Conservation (phyloP, 2,329 filamentous ascomycete genomes). For the Rosellinia necatrix region DNA sequence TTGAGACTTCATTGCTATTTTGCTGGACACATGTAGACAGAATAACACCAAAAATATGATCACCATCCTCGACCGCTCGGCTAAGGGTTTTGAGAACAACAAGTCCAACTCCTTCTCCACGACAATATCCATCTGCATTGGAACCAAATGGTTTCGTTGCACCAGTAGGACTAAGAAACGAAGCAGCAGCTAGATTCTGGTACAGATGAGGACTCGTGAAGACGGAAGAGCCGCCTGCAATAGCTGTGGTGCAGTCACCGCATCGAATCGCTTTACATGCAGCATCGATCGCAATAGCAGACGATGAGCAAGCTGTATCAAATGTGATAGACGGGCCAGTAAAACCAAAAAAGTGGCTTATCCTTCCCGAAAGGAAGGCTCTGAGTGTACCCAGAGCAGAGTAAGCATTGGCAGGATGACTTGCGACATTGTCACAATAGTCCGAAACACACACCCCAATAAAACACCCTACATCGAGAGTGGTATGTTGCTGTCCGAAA, state of each 20-base stretch:
- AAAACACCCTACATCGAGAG: slow-evolving; percentile 2
- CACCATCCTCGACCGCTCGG: slow-evolving; percentile 51
- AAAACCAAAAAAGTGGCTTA: slow-evolving; percentile 42
- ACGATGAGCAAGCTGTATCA: slow-evolving; percentile 44
- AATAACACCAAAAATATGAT: slow-evolving; percentile 47
- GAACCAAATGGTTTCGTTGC: slow-evolving; percentile 44
- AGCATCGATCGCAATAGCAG: slow-evolving; percentile 44
- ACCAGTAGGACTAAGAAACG: slow-evolving; percentile 38
- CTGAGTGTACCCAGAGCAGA: slow-evolving; percentile 34
- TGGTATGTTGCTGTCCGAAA: background rate
- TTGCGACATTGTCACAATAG: slow-evolving; percentile 42
- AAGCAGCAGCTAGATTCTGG: slow-evolving; percentile 34
- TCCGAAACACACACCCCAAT: slow-evolving; percentile 2
- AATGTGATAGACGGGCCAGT: slow-evolving; percentile 36
- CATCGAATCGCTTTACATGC: slow-evolving; percentile 36
- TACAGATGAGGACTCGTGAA: slow-evolving; percentile 34
- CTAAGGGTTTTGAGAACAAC: slow-evolving; percentile 54
- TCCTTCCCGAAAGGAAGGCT: slow-evolving; percentile 32
- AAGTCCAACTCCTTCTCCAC: slow-evolving; percentile 52
- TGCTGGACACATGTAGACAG: slow-evolving; percentile 44
- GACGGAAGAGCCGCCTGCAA: slow-evolving; percentile 41
- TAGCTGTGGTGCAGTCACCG: slow-evolving; percentile 37
- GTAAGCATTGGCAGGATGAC: slow-evolving; percentile 44
- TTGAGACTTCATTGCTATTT: slow-evolving; percentile 45
- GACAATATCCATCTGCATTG: slow-evolving; percentile 55